phyloP scores from a whole-genome alignment of 208 protist species.

The Zelonia costaricensis region DNA sequence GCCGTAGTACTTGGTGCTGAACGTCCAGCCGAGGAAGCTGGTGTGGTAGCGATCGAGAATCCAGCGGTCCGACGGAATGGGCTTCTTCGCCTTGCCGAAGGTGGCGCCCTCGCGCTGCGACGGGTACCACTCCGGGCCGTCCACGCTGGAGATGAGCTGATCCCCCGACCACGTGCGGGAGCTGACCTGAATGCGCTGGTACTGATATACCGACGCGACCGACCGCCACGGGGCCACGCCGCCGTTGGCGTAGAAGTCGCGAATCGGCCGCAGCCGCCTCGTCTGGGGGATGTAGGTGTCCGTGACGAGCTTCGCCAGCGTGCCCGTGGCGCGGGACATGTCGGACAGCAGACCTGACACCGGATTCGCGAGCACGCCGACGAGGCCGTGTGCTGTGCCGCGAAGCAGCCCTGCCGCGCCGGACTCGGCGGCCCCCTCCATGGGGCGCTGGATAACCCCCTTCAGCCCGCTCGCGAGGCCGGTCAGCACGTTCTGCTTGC shows the following conservation, averaged over 20 bases:
- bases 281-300: constrained; percentile 75
- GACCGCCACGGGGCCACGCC: constrained; percentile 67
- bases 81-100: constrained; percentile 25
- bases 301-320: constrained; percentile 61
- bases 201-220: constrained; percentile 69
- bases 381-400: constrained; percentile 82
- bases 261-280: constrained; percentile 55
- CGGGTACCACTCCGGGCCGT: constrained; percentile 77
- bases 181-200: constrained; percentile 57
- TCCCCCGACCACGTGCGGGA: constrained; percentile 33
- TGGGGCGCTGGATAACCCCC: constrained; percentile 83
- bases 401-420: constrained; percentile 80
- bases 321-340: constrained; percentile 63
- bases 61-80: constrained; percentile 43
- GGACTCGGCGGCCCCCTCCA: constrained; percentile 77
- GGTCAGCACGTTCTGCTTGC: constrained; percentile 54
- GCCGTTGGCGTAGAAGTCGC: constrained; percentile 76
- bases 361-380: constrained; percentile 86
- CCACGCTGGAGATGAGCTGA: constrained; percentile 44
- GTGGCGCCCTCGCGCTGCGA: constrained; percentile 42
- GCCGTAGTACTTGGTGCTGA: constrained; percentile 73
- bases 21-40: constrained; percentile 81
- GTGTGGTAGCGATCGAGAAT: constrained; percentile 63
- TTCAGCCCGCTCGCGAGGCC: constrained; percentile 69
- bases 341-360: constrained; percentile 85